Base-by-base conservation (phyloP, 164 flowering plant species). In the Chimonanthus praecox region DNA sequence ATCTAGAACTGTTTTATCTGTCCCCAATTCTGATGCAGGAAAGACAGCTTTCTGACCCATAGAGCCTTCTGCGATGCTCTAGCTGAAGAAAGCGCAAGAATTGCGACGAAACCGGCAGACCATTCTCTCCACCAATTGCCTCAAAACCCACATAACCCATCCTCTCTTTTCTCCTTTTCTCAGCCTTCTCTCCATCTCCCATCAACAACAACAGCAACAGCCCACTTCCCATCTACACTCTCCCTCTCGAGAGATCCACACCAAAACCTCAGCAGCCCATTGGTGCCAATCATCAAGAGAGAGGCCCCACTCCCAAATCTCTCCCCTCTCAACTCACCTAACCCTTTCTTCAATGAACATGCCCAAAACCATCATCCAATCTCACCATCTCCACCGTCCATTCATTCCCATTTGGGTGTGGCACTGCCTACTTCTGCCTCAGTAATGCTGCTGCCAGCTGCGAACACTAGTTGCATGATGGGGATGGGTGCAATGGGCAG, bases 11-110 rank as follows among this genome's bases (percentile, higher is more conserved):
- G 5, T 10, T 13, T 54, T 10, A 10, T 54, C 13, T 2, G 11
- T 50, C 8, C 8, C 58, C 58, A 54, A 54, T 72, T 3, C 47
- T 9, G 4, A 7, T 63, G 69, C 85, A 91, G 96, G 90, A 91
- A 88, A 81, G 93, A 89, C 73, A 91, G 93, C 84, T 91, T 89
- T 81, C 76, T 86, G 49, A 88, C 96, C 47, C 96, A 91, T 81
- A 88, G 93, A 79, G 93, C 93, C 60, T 91, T 91, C 72, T 91
- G 96, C 71, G 93, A 91, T 73, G 96, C 96, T 33, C 78, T 91
- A 63, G 96, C 96, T 58, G 88, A 87, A 83, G 96, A 91, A 80
- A 89, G 90, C 77, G 96, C 90, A 70, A 89, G 91, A 69, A 76
- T 87, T 16, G 5, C 60, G 3, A 4, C 64, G 7, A 50, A 3